Base-by-base conservation (phyloP, 1,284 basidiomycete genomes). In the Cystobasidium sp. region DNA sequence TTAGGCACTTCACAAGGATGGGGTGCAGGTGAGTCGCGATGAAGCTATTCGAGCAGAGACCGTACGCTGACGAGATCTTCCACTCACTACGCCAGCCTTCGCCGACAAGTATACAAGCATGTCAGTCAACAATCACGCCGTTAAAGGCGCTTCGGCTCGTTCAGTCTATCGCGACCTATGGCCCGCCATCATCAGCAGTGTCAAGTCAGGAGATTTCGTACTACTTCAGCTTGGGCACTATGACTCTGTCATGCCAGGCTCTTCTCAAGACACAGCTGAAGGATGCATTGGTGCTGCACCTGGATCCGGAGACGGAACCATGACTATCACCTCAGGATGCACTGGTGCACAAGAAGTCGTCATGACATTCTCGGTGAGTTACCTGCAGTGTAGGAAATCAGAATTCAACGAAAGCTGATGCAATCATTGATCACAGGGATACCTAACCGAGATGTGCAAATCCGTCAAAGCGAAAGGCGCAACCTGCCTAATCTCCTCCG, bases 161-260 rank as follows among this genome's bases (percentile, higher is more conserved):
- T 65, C 70, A 3, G 46, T 65, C 18, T 65, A 65, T 37, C 62
- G 70, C 6, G 61, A 65, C 41, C 49, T 65, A 6, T 73, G 70
- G 70, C 24, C 70, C 18, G 41, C 41, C 8, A 73, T 61, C 22
- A 20, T 73, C 31, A 44, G 59, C 16, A 49, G 56, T 31, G 63
- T 73, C 61, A 73, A 66, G n/a, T 55, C 62, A 6, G 70, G 70
- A 12, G 70, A 73, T 66, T 14, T 56, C 41, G 70, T 73, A n/a
- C 6, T 73, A 12, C 37, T 73, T 18, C 56, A 73, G 20, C 58
- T 73, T 41, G 70, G 70, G 12, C 70, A 73, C 37, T 58, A 65
- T 24, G 70, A 73, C 39, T 56, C 47, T 24, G 24, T 31, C 16
- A 49, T 59, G 31, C 63, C 70, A 20, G 62, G 62, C 10, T 65